Evolutionary conservation across 2,329 filamentous ascomycete genomes (phyloP).

Genomic region (Bipolaris oryzae): DNA sequence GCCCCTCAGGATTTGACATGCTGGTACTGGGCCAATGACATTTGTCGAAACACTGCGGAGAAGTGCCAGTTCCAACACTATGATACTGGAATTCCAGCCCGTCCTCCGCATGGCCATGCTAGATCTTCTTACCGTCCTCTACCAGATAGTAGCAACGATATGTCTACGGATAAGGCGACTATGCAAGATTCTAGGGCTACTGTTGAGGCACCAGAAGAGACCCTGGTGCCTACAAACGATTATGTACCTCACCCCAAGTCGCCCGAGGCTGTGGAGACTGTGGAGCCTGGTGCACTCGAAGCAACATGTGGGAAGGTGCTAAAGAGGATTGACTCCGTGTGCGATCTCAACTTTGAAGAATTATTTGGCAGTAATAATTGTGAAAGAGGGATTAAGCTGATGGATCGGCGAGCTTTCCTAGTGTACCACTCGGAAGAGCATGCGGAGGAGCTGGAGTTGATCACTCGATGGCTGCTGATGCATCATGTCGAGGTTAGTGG

Average conservation of each 20-base stretch:
- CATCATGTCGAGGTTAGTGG: slow-evolving; percentile 38
- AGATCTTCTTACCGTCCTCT: neutral
- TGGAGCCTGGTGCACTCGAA: neutral
- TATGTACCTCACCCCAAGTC: neutral
- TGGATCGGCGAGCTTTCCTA: slow-evolving; percentile 35
- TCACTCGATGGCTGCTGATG: slow-evolving; percentile 41
- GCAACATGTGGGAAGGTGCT: slow-evolving; percentile 20
- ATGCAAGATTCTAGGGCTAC: neutral
- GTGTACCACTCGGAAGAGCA: slow-evolving; percentile 38
- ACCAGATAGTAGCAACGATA: slow-evolving; percentile 6
- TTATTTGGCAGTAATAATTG: slow-evolving; percentile 31
- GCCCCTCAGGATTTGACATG: slow-evolving; percentile 24
- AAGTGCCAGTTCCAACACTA: slow-evolving; percentile 22
- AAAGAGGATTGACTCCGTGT: slow-evolving; percentile 21
- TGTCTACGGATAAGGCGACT: neutral
- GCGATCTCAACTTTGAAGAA: slow-evolving; percentile 27
- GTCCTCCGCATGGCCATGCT: too few species aligned
- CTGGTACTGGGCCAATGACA: slow-evolving; percentile 23
- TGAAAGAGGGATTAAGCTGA: slow-evolving; percentile 1
- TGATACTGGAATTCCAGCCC: slow-evolving; percentile 16
- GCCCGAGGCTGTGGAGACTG: neutral
- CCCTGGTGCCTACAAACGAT: neutral
- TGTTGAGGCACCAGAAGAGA: neutral
- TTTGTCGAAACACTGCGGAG: slow-evolving; percentile 13
- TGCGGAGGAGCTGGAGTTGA: slow-evolving; percentile 35